phyloP scores from a whole-genome alignment of 140 eudicot species.

The Erigeron philadelphicus region DNA sequence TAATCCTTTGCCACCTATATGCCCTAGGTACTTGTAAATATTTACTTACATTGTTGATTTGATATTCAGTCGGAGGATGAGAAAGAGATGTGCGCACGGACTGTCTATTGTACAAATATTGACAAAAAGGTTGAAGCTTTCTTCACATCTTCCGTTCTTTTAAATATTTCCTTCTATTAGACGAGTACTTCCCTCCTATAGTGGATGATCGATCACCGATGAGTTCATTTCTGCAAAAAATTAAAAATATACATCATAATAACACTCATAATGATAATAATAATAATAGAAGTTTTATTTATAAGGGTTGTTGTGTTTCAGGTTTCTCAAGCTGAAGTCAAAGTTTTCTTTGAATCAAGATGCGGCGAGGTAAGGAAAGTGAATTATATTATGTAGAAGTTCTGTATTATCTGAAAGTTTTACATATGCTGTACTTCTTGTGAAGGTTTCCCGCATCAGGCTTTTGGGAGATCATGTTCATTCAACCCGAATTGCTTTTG shows the following conservation, averaged over 20 bases:
- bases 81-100: conserved; percentile 96
- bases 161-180: background rate
- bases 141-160: background rate
- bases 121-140: conserved; percentile 67
- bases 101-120: conserved; percentile 95
- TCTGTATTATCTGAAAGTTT: background rate
- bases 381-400: background rate
- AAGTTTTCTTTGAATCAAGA: conserved; percentile 73
- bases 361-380: conserved; percentile 77
- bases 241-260: too few relatives aligned
- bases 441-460: conserved; percentile 90
- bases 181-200: background rate
- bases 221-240: conserved; percentile 10
- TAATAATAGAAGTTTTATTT: too few relatives aligned
- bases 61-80: conserved; percentile 85
- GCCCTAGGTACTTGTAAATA: background rate
- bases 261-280: too few relatives aligned
- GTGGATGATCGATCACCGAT: background rate
- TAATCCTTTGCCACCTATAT: background rate
- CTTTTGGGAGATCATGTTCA: conserved; percentile 95
- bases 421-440: conserved; percentile 9
- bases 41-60: conserved; percentile 10
- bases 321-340: conserved; percentile 88
- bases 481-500: conserved; percentile 95
- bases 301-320: conserved; percentile 18